Percentiles rank a stretch among this genome's conserved stretches.
phyloP scores from a whole-genome alignment of 2,329 filamentous ascomycete genomes.

The Colletotrichum aenigma region DNA sequence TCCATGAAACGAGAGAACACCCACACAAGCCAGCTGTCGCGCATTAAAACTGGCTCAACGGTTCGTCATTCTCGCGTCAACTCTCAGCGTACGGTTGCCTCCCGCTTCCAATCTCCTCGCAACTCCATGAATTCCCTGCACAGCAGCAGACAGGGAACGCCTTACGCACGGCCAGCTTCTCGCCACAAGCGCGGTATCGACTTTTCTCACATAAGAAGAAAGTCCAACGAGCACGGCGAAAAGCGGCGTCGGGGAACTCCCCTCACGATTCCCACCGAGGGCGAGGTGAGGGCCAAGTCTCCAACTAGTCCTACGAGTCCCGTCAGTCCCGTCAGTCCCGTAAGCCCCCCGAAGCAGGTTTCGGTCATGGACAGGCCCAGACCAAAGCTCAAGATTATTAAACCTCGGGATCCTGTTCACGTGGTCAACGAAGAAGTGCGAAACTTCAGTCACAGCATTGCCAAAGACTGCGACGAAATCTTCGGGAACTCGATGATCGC shows the following conservation, averaged over 20 bases:
- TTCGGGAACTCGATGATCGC: constrained; percentile 72
- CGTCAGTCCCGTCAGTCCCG: neutral
- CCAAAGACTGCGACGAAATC: constrained; percentile 85
- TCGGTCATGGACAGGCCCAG: constrained; percentile 17
- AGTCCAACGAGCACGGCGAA: constrained; percentile 22
- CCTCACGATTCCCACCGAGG: neutral
- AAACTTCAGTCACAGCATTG: constrained; percentile 83
- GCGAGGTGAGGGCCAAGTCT: neutral
- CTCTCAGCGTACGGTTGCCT: constrained; percentile 34
- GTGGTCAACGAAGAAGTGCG: constrained; percentile 75
- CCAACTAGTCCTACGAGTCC: neutral
- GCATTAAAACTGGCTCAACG: constrained; percentile 39
- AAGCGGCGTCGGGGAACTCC: constrained; percentile 5
- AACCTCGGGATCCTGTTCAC: constrained; percentile 21
- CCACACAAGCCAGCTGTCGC: constrained; percentile 34
- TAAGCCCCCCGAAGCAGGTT: neutral
- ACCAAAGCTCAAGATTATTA: constrained; percentile 27
- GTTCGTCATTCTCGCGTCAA: constrained; percentile 25
- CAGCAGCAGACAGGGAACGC: constrained; percentile 47
- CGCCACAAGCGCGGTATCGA: constrained; percentile 59
- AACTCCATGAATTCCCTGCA: constrained; percentile 55
- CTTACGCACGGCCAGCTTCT: constrained; percentile 44
- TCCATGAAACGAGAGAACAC: constrained; percentile 31
- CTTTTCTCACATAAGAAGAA: constrained; percentile 55
- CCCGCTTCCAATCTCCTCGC: constrained; percentile 35